Evolutionary conservation across 2,329 filamentous ascomycete species (phyloP), one percentile per base, ranked within the genome.

Genomic region (Kalmusia sp.): DNA sequence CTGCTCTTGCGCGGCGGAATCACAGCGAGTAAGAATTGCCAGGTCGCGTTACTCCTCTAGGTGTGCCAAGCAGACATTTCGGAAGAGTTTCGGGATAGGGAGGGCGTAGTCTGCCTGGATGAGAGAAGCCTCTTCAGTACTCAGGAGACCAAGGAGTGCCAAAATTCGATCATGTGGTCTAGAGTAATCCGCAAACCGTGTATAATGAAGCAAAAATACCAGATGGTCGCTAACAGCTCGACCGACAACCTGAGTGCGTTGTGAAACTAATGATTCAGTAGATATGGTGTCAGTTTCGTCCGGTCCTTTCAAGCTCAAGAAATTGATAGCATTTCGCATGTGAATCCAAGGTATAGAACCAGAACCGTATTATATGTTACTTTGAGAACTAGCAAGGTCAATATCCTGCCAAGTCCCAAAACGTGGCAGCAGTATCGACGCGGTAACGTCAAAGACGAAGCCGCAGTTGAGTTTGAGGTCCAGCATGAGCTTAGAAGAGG

Each of bases 161-260:
- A 50, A 50, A 12, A 50, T 30, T 2, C 48, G 48, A 37, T 50
- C 48, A 22, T 50, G 48, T 14, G 31, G 37, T 24, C 15, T 31
- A 22, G 19, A 12, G 22, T 37, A 30, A 11, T 43, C 27, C 11
- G 48, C 30, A 14, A 33, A 35, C 31, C 31, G 21, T 17, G 48
- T 44, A 17, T 1, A 14, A 9, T 28, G 1, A 8, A 50, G 38
- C 19, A 50, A 17, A 17, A 14, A 5, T 2, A 28, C 2, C 2
- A 47, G 12, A 14, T 3, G 19, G 11, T 34, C 4, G 17, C 4
- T 2, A 30, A n/a, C 11, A n/a, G 2, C 30, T 24, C 17, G 3
- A 8, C 2, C 9, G 6, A 17, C 22, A 40, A 30, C 12, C 1
- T 27, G 8, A 22, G 4, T 1, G 15, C 45, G 45, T 17, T 14